A percentile compares a stretch with the other conserved stretches of the same genome.
Evolutionary conservation across 2,329 filamentous ascomycete genomes (phyloP).

Genomic region (Thielaviopsis populi): DNA sequence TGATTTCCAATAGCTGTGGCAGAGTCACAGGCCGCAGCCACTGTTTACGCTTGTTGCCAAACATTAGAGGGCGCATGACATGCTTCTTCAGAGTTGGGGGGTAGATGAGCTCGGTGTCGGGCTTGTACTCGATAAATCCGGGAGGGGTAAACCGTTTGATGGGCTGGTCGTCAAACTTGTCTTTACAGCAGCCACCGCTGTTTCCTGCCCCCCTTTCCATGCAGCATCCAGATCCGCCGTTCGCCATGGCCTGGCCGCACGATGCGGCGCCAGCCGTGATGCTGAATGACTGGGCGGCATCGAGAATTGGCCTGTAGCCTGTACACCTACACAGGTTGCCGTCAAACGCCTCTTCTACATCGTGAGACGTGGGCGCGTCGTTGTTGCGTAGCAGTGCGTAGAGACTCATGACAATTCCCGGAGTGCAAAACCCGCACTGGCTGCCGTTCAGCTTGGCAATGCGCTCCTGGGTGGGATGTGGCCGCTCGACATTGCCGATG

Average conservation of each 20-base stretch:
- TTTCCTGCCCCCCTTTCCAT: conserved; percentile 43
- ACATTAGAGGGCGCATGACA: conserved; percentile 63
- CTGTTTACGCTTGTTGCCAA: conserved; percentile 86
- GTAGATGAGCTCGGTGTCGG: conserved; percentile 90
- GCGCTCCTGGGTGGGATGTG: conserved; percentile 80
- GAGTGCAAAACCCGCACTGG: conserved; percentile 89
- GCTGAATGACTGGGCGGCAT: conserved; percentile 84
- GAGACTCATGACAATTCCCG: conserved; percentile 93
- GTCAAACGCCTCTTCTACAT: conserved; percentile 92
- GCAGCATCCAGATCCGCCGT: conserved; percentile 47
- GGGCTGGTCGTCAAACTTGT: conserved; percentile 32
- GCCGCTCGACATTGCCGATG: conserved; percentile 73
- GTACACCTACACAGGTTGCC: conserved; percentile 94
- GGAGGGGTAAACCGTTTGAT: conserved; percentile 66
- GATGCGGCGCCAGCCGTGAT: conserved; percentile 26
- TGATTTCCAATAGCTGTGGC: conserved; percentile 81
- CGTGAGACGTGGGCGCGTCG: conserved; percentile 57
- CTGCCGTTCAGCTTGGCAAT: conserved; percentile 85
- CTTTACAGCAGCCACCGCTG: conserved; percentile 47
- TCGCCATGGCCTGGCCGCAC: conserved; percentile 34
- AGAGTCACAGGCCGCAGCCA: conserved; percentile 87
- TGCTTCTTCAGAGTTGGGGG: conserved; percentile 74
- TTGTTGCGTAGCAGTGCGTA: conserved; percentile 88
- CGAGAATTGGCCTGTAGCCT: conserved; percentile 83
- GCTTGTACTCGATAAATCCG: conserved; percentile 86